Evolutionary conservation across 768 basidiomycete genomes (phyloP).

Genomic region (Xerocomus spinulosus): DNA sequence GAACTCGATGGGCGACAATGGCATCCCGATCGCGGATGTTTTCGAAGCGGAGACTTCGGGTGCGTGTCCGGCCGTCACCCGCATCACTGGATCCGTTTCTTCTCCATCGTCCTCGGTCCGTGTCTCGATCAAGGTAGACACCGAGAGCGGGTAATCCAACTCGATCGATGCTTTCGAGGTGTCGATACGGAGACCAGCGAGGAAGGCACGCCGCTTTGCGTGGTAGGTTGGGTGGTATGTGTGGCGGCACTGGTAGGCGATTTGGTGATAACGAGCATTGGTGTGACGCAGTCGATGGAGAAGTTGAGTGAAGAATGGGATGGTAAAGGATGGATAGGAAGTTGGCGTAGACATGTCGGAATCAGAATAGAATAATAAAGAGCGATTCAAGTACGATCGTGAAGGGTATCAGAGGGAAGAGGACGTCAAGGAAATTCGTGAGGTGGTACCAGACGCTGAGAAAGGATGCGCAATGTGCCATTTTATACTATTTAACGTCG

Average conservation of each 20-base stretch:
- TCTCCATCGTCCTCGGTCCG: background rate
- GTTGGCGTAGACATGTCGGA: background rate
- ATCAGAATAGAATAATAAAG: background rate
- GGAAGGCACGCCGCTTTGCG: constrained; percentile 45
- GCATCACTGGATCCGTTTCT: background rate
- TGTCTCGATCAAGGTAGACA: too few relatives aligned
- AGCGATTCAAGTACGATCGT: too few relatives aligned
- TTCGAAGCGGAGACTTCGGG: background rate
- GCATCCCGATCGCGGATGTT: background rate
- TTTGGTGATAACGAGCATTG: constrained; percentile 37
- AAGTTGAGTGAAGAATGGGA: constrained; percentile 32
- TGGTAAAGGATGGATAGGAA: constrained; percentile 12
- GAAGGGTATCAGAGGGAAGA: background rate
- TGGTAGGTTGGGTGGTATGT: constrained; percentile 37
- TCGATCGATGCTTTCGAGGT: constrained; percentile 34
- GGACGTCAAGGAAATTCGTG: background rate
- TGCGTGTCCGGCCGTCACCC: background rate
- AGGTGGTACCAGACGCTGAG: constrained; percentile 15
- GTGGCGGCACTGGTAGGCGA: constrained; percentile 38
- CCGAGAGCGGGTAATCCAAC: constrained; percentile 36
- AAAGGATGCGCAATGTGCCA: background rate
- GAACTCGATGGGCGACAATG: constrained; percentile 5
- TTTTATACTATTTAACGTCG: constrained; percentile 17
- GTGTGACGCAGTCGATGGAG: constrained; percentile 38
- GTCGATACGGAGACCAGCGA: constrained; percentile 43